Evolutionary conservation across 1,284 basidiomycete genomes (phyloP), one percentile per base, ranked within the genome.

Genomic region (Leccinum griseonigrum): DNA sequence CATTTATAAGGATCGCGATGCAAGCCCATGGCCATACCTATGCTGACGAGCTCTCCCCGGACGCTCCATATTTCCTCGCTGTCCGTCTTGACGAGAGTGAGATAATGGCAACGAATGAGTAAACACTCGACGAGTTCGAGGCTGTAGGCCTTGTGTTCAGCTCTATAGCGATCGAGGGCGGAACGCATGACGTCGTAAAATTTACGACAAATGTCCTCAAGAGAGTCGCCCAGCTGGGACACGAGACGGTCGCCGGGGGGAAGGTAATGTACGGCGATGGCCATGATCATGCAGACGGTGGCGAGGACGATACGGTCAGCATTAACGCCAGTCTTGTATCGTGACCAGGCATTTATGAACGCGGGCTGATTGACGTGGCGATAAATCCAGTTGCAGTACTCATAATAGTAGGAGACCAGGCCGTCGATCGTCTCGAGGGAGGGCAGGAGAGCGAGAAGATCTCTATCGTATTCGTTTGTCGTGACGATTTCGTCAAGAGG

Each of bases 331-430:
- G 75, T 79, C 72, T 90, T 91, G 79, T 87, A 92, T 29, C 85
- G 83, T 32, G 81, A 78, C 91, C 90, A 93, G 26, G 85, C 84
- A 13, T 79, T 74, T 13, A 77, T 75, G 69, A 92, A 89, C 5
- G 85, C 76, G 2, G 75, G 60, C 60, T 86, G 81, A 73, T 91
- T 87, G 62, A 92, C 82, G 71, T 90, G 86, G 40, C 88, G 83
- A 73, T 91, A 90, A 59, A 92, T 85, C 91, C 90, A 92, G 73
- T 89, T 91, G 80, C 90, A 91, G 69, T 89, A 90, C 67, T 90
- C 87, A 67, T 92, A 92, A 74, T 92, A 92, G 74, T 86, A 88
- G 57, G 76, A 76, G 69, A 92, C 80, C 57, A 92, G 84, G 32
- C 81, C 83, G 69, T 92, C 91, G 67, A 91, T 86, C 57, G 85